These are phyloP conservation scores for Fraxinus ornus DNA, from an alignment of 305 asterid genomes.

Conservation along the genomic window DNA sequence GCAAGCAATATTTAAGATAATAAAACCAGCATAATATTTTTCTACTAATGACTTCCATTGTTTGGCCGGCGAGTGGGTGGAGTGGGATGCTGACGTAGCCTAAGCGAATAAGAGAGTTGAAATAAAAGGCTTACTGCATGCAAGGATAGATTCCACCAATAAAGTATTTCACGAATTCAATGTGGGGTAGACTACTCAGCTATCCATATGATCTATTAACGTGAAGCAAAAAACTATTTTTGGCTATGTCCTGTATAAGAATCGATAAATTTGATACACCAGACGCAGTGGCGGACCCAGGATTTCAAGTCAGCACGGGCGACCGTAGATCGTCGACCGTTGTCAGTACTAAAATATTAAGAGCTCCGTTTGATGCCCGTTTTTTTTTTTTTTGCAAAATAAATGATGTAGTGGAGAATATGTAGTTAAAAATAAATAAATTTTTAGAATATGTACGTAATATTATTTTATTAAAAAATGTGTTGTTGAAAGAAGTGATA, in stretches of 20 bases:
- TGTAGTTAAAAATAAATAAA: no score
- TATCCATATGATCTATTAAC: constrained; percentile 1
- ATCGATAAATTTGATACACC: background rate
- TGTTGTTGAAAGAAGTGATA: no score
- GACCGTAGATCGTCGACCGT: no score
- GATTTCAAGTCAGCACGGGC: no score
- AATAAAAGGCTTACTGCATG: background rate
- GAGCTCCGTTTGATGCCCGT: no score
- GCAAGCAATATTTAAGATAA: background rate
- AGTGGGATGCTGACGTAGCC: background rate
- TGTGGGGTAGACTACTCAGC: background rate
- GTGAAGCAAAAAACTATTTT: background rate
- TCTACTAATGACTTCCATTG: background rate
- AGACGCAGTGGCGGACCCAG: no score
- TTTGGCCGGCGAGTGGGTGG: background rate
- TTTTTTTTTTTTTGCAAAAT: no score
- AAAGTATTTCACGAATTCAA: background rate
- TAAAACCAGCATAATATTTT: constrained; percentile 1
- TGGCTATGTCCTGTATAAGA: background rate
- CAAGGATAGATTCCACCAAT: background rate
- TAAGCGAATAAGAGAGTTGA: background rate
- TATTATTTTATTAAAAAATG: no score
- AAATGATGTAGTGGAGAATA: no score
- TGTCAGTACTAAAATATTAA: no score
- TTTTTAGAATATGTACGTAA: no score